These are phyloP conservation scores for Elsinoe australis DNA, from an alignment of 2,329 filamentous ascomycete species.

Conservation along the genomic window DNA sequence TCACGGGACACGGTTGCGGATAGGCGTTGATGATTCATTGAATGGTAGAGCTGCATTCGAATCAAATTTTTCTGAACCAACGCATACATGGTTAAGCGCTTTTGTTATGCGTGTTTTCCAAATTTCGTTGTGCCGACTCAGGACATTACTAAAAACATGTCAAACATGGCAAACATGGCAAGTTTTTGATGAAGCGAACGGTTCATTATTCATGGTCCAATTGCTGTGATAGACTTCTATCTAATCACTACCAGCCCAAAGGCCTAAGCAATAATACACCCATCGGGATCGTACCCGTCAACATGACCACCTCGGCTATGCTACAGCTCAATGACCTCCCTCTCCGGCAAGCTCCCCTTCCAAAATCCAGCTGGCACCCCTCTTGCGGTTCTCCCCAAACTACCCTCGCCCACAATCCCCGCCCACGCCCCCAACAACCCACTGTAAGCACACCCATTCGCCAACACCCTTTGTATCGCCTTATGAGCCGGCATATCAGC, in stretches of 20 bases:
- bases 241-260: too few species aligned
- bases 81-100: too few species aligned
- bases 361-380: conserved; percentile 74
- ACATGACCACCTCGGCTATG: too few species aligned
- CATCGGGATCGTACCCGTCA: too few species aligned
- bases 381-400: conserved; percentile 51
- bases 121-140: too few species aligned
- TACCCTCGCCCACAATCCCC: conserved; percentile 45
- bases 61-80: conserved; percentile 19
- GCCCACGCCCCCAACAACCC: conserved; percentile 74
- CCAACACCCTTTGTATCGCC: conserved; percentile 66
- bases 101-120: too few species aligned
- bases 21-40: conserved; percentile 18
- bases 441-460: conserved; percentile 76
- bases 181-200: too few species aligned
- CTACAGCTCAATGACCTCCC: conserved; percentile 17
- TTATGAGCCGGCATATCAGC: conserved; percentile 71
- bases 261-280: too few species aligned
- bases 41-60: conserved; percentile 18
- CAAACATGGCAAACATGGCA: too few species aligned
- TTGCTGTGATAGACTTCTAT: too few species aligned
- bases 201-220: too few species aligned
- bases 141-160: too few species aligned
- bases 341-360: conserved; percentile 15
- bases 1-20: conserved; percentile 15